Evolutionary conservation across 2,329 filamentous ascomycete genomes (phyloP), one percentile per base, ranked within the genome.

Genomic region (Fonsecaea multimorphosa): DNA sequence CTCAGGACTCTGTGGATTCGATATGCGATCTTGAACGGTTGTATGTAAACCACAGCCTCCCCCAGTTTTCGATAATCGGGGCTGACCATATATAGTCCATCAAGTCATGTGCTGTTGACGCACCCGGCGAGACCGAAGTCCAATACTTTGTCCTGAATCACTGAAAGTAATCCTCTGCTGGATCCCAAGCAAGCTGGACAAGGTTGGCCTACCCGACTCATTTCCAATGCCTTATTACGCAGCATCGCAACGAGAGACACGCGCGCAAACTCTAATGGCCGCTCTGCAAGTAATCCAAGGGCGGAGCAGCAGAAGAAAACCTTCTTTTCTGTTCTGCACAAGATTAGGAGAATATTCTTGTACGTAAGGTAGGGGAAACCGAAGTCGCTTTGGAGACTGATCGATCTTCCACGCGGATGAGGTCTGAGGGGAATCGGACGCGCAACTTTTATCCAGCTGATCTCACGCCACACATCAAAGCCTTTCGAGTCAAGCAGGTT

Each of bases 31-130:
- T 49, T 49, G 44, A 12, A 27, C 3, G 9, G 44, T 49, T 54
- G 52, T 54, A 54, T 54, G 52, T 54, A 54, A 54, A 54, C 19
- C 44, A 49, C 44, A 49, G 44, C 44, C 44, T 49, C 44, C 44
- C 44, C 44, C 44, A 49, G 44, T 49, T 27, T 24, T 49, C 44
- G 44, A 49, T 6, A 49, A 49, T 49, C 44, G 24, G 44, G 27
- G 44, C 44, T 49, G 44, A 49, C 44, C 44, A 24, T 49, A 12
- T 27, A 19, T 49, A 2, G 8, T 49, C 9, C 8, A 27, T 19
- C 22, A 27, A 11, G 38, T 44, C 44, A 49, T 27, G 44, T 49
- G 11, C 22, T 27, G 22, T 3, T 49, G 44, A 49, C 44, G 44
- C 44, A 24, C 12, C 44, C 44, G 44, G 44, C 22, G 44, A 49